Conservation (phyloP, 805 yeast species). For the Candida corydali region DNA sequence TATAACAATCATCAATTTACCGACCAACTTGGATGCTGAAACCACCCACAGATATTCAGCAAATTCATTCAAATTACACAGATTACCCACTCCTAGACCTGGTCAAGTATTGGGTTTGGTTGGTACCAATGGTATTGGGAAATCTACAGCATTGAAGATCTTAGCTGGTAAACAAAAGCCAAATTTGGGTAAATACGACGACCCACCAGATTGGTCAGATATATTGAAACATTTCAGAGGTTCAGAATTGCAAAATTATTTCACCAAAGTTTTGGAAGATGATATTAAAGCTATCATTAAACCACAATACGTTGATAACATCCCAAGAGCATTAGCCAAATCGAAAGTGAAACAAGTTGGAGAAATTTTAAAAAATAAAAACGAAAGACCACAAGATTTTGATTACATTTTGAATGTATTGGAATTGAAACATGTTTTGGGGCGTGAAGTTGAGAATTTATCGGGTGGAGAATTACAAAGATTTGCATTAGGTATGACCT, state of each 20-base stretch:
- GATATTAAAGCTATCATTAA: conserved; percentile 94
- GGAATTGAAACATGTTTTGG: conserved; percentile 71
- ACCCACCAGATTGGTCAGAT: conserved; percentile 97
- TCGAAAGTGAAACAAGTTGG: conserved; percentile 87
- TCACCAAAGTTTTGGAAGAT: conserved; percentile 91
- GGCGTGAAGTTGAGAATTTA: conserved; percentile 83
- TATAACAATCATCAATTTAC: conserved; percentile 90
- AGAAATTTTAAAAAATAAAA: conserved; percentile 69
- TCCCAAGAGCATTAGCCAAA: conserved; percentile 88
- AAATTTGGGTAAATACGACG: conserved; percentile 87
- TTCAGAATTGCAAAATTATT: conserved; percentile 92
- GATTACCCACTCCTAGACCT: conserved; percentile 97
- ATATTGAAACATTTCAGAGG: conserved; percentile 91
- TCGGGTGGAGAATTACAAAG: conserved; percentile 99
- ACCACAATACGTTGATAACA: conserved; percentile 97
- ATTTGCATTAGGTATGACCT: conserved; percentile 96
- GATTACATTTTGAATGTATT: conserved; percentile 63
- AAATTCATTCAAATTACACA: conserved; percentile 92
- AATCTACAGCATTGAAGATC: conserved; percentile 93
- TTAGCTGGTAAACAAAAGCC: conserved; percentile 98
- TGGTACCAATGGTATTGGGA: conserved; percentile 99
- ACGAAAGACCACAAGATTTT: conserved; percentile 66
- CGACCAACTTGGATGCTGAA: conserved; percentile 88
- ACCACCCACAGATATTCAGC: conserved; percentile 98
- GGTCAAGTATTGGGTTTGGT: conserved; percentile 98